Evolutionary conservation across 2,329 filamentous ascomycete genomes (phyloP).

Genomic region (Colletotrichum sublineola): DNA sequence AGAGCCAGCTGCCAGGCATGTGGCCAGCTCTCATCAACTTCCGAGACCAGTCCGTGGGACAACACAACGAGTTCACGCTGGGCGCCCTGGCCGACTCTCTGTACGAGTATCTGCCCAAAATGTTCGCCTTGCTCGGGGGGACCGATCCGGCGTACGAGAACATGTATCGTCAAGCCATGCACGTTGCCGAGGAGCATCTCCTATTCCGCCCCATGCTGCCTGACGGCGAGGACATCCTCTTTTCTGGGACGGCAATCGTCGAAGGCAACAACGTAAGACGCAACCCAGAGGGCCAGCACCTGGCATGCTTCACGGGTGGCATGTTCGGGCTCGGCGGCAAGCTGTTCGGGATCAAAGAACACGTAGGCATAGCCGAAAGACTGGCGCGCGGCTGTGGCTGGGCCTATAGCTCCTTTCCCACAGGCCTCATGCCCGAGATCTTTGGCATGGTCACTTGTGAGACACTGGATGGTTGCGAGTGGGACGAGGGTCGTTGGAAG

Average conservation of each 20-base stretch:
- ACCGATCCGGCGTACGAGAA: slow-evolving; percentile 65
- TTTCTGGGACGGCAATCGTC: slow-evolving; percentile 59
- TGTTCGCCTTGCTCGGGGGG: slow-evolving; percentile 70
- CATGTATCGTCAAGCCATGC: slow-evolving; percentile 69
- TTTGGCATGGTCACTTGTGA: slow-evolving; percentile 59
- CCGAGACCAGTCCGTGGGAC: slow-evolving; percentile 60
- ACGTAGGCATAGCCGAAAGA: slow-evolving; percentile 59
- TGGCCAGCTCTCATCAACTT: slow-evolving; percentile 78
- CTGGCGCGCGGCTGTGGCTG: slow-evolving; percentile 66
- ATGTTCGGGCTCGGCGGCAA: slow-evolving; percentile 63
- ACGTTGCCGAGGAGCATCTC: slow-evolving; percentile 67
- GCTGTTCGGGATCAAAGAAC: slow-evolving; percentile 56
- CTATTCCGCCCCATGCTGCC: slow-evolving; percentile 76
- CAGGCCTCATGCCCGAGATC: slow-evolving; percentile 67
- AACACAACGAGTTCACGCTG: slow-evolving; percentile 51
- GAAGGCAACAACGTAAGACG: slow-evolving; percentile 37
- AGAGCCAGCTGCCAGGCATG: slow-evolving; percentile 78
- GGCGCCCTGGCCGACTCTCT: slow-evolving; percentile 58
- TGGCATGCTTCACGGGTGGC: slow-evolving; percentile 66
- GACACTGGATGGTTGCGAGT: slow-evolving; percentile 59
- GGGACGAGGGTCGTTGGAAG: slow-evolving; percentile 50
- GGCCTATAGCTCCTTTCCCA: slow-evolving; percentile 61
- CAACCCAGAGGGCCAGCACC: slow-evolving; percentile 57
- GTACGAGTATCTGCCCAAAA: slow-evolving; percentile 58
- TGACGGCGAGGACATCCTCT: slow-evolving; percentile 71